Percentiles rank a stretch among this genome's conserved stretches.
Conservation (phyloP, 2,329 filamentous ascomycete species). For the Diaporthe vexans region DNA sequence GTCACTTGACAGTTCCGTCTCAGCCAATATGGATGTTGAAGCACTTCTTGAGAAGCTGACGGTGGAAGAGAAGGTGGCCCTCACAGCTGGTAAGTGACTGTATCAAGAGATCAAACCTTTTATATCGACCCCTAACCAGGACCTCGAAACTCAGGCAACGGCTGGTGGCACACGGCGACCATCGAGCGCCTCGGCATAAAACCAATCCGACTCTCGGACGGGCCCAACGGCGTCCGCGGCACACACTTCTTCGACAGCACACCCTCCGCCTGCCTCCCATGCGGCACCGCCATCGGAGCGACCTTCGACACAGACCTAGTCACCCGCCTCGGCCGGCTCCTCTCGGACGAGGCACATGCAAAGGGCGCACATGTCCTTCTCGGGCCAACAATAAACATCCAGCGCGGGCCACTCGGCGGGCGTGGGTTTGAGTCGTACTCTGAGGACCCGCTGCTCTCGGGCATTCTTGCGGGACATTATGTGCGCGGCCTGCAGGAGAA, state of each 20-base stretch:
- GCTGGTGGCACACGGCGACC: conserved; percentile 38
- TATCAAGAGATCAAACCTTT: too few species aligned
- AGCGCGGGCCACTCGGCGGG: conserved; percentile 62
- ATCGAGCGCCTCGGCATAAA: conserved; percentile 38
- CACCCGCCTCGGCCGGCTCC: conserved; percentile 66
- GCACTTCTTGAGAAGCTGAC: conserved; percentile 2
- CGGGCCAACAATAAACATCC: conserved; percentile 71
- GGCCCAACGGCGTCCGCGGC: conserved; percentile 54
- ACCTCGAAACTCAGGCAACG: neutral
- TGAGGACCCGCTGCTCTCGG: conserved; percentile 62
- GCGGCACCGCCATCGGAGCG: conserved; percentile 63
- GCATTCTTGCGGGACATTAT: conserved; percentile 58
- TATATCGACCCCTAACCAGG: too few species aligned
- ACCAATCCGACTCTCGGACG: conserved; percentile 44
- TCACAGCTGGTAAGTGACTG: conserved; percentile 22
- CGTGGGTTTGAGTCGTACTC: conserved; percentile 63
- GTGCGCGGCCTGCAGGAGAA: conserved; percentile 60
- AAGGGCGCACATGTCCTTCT: conserved; percentile 81
- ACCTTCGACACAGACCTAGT: conserved; percentile 74
- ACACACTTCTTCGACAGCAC: conserved; percentile 49
- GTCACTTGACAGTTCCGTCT: neutral
- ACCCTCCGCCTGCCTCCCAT: conserved; percentile 51
- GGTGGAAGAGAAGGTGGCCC: conserved; percentile 22
- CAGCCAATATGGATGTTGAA: conserved; percentile 2
- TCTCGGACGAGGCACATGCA: conserved; percentile 64